Conservation (phyloP, 2,329 filamentous ascomycete species). For the Ophiostoma sp. region DNA sequence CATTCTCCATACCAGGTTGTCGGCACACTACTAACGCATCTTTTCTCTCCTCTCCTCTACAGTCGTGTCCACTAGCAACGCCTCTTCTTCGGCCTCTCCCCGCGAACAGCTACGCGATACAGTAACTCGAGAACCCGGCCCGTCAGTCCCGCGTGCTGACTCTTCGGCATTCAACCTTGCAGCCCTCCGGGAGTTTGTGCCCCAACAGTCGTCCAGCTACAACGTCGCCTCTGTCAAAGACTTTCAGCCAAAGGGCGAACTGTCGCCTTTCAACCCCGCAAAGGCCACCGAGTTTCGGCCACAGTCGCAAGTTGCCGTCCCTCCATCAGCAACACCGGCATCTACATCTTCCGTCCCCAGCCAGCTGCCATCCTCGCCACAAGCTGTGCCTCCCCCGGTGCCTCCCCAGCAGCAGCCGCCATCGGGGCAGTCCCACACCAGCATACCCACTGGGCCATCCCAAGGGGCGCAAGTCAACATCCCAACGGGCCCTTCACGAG, state of each 20-base stretch:
- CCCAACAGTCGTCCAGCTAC: slow-evolving; percentile 23
- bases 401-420: slow-evolving; percentile 16
- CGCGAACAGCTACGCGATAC: slow-evolving; percentile 22
- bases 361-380: slow-evolving; percentile 21
- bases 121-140: slow-evolving; percentile 18
- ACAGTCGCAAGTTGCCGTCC: slow-evolving; percentile 21
- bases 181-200: slow-evolving; percentile 43
- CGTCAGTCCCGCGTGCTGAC: slow-evolving; percentile 22
- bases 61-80: slow-evolving; percentile 25
- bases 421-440: slow-evolving; percentile 5
- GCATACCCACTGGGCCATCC: slow-evolving; percentile 23
- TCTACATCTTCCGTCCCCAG: slow-evolving; percentile 13
- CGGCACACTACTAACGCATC: slow-evolving; percentile 14
- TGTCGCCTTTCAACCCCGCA: slow-evolving; percentile 28
- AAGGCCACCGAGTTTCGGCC: slow-evolving; percentile 28
- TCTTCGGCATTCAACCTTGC: slow-evolving; percentile 50
- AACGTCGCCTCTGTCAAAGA: slow-evolving; percentile 23
- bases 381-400: neutral
- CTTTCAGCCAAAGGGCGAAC: slow-evolving; percentile 25
- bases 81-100: slow-evolving; percentile 24
- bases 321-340: slow-evolving; percentile 20
- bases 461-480: slow-evolving; percentile 20
- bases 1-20: slow-evolving; percentile 1
- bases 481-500: slow-evolving; percentile 25
- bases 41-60: slow-evolving; percentile 1